Evolutionary conservation across 768 basidiomycete species (phyloP), one percentile per base, ranked within the genome.

Genomic region (Agaricus subrufescens): DNA sequence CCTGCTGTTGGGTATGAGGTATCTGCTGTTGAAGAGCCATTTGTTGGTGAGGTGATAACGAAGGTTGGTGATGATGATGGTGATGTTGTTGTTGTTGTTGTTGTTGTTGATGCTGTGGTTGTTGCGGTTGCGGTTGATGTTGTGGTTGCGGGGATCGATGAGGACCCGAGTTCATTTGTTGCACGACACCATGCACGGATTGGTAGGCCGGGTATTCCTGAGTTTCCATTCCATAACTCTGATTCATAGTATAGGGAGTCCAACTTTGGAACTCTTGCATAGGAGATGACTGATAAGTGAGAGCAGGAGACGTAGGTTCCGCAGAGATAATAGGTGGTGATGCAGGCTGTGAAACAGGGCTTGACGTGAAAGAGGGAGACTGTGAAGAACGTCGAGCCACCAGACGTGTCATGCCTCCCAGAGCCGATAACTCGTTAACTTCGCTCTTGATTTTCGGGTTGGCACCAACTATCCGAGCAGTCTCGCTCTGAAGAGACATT

Each of bases 331-430:
- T 63, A 61, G 75, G 71, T n/a, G 80, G 77, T 2, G 79, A 76
- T n/a, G 75, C 71, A 15, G 75, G 72, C 44, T 77, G 75, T 3
- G 78, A 74, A 11, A 66, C 60, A 15, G 79, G 78, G 49, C 76
- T 76, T 5, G 77, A 71, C 15, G 72, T 68, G 43, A 72, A 69
- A 2, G 81, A 75, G 0, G 81, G 75, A 0, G 81, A 75, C 5
- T 73, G 71, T 19, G 77, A 73, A 19, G 76, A 68, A 58, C 79
- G 76, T 12, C 81, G 73, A 0, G 84, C 69, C 0, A 88, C 80
- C 2, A 87, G 75, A 23, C 85, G 77, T 8, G 84, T 86, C 70
- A 80, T 80, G 3, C 86, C 85, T 25, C 83, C 81, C 10, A 87
- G 75, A 1, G 78, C 79, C 5, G 81, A 77, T 39, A 86, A 63